phyloP scores from a whole-genome alignment of 2,329 filamentous ascomycete species.

The Xylariales sp. region DNA sequence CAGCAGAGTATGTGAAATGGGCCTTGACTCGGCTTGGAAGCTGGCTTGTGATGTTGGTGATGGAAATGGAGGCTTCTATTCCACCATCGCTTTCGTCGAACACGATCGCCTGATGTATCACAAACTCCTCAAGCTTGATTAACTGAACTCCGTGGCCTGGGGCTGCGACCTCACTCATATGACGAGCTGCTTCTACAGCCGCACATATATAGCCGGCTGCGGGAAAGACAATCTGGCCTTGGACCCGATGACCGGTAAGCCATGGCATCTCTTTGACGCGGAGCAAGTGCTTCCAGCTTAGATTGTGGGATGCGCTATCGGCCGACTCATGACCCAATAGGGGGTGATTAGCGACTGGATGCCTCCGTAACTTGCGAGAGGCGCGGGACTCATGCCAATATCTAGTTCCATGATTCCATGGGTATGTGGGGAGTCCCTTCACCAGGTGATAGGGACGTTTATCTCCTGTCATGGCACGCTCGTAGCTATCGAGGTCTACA shows the following conservation, averaged over 20 bases:
- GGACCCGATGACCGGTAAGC: neutral
- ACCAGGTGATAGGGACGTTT: neutral
- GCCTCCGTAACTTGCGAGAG: conserved; percentile 5
- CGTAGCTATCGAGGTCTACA: neutral
- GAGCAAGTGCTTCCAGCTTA: neutral
- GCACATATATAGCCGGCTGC: neutral
- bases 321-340: neutral
- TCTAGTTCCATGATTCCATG: conserved; percentile 33
- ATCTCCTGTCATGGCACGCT: neutral
- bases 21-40: neutral
- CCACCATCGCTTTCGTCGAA: neutral
- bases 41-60: neutral
- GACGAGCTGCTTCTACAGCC: neutral
- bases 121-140: neutral
- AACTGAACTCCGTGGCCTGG: neutral
- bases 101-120: neutral
- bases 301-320: neutral
- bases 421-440: conserved; percentile 35
- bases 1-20: neutral
- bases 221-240: neutral
- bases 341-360: neutral
- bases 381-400: conserved; percentile 26
- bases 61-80: neutral
- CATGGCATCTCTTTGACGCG: neutral
- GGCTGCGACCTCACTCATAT: neutral